phyloP scores from a whole-genome alignment of 75 land plant species.

The Selaginella tamariscina region DNA sequence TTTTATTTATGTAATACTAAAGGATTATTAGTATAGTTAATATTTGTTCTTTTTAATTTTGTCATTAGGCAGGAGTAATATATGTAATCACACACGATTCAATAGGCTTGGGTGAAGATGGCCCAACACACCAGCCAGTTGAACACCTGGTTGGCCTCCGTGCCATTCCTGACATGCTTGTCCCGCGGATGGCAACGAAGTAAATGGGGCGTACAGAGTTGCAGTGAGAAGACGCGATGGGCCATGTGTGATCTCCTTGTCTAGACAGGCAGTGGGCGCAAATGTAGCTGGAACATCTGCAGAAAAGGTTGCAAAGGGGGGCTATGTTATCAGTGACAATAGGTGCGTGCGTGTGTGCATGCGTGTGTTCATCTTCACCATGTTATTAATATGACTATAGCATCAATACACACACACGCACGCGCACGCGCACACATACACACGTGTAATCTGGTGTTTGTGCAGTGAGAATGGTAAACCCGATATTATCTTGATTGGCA shows the following conservation, averaged over 20 bases:
- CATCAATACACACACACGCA: no score
- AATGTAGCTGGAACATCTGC: conserved; percentile 54
- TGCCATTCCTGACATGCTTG: conserved; percentile 56
- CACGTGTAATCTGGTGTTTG: no score
- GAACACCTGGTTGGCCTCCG: conserved; percentile 70
- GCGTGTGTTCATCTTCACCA: no score
- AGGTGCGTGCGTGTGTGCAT: no score
- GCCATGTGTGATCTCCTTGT: conserved; percentile 57
- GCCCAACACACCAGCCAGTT: conserved; percentile 85
- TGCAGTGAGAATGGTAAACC: conserved; percentile 35
- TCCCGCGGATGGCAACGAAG: conserved; percentile 81
- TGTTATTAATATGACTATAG: no score
- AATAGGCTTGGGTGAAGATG: conserved; percentile 90
- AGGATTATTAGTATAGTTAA: no score
- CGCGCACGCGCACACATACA: no score
- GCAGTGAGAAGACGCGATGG: conserved; percentile 45
- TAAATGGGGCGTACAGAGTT: conserved; percentile 57
- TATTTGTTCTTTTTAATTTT: no score
- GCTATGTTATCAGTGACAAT: conserved; percentile 74
- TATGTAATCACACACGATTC: conserved; percentile 80
- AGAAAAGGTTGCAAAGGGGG: conserved; percentile 62
- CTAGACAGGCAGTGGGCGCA: conserved; percentile 64
- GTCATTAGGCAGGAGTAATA: conserved; percentile 66
- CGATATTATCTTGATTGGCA: conserved; percentile 67
- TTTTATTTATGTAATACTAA: no score